These are phyloP conservation scores for Zhuliangozyma parablackwelliae DNA, from an alignment of 1,139 yeast species.

Conservation along the genomic window DNA sequence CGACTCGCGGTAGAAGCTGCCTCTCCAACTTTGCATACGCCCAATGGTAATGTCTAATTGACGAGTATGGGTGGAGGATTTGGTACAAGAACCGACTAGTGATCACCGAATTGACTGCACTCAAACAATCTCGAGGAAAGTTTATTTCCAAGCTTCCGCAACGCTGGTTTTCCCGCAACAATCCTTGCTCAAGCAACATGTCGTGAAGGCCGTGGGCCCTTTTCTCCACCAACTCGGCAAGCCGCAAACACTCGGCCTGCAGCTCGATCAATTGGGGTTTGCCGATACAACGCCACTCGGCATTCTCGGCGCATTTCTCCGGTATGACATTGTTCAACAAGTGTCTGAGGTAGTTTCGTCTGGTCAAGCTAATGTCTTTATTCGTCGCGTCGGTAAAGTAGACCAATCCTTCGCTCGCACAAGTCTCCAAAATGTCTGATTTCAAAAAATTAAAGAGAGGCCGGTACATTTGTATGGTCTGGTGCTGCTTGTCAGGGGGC, in stretches of 20 bases:
- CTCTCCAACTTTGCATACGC: constrained; percentile 40
- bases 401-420: constrained; percentile 29
- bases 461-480: constrained; percentile 30
- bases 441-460: constrained; percentile 54
- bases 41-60: constrained; percentile 43
- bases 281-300: constrained; percentile 12
- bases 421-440: constrained; percentile 40
- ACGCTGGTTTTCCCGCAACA: constrained; percentile 4
- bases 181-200: constrained; percentile 4
- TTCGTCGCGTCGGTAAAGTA: constrained; percentile 78
- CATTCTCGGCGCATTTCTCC: constrained; percentile 3
- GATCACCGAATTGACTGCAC: constrained; percentile 12
- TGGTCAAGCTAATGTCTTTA: constrained; percentile 47
- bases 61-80: constrained; percentile 29
- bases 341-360: constrained; percentile 47
- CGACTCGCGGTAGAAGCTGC: constrained; percentile 23
- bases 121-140: constrained; percentile 8
- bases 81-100: constrained; percentile 31
- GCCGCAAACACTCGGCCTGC: constrained; percentile 11
- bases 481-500: constrained; percentile 11
- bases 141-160: constrained; percentile 7
- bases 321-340: constrained; percentile 28
- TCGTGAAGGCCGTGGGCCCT: constrained; percentile 9
- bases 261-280: constrained; percentile 12
- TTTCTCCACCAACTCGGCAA: constrained; percentile 13